These are phyloP conservation scores for Ophiostoma sp. DNA, from an alignment of 2,329 filamentous ascomycete genomes.

Conservation along the genomic window DNA sequence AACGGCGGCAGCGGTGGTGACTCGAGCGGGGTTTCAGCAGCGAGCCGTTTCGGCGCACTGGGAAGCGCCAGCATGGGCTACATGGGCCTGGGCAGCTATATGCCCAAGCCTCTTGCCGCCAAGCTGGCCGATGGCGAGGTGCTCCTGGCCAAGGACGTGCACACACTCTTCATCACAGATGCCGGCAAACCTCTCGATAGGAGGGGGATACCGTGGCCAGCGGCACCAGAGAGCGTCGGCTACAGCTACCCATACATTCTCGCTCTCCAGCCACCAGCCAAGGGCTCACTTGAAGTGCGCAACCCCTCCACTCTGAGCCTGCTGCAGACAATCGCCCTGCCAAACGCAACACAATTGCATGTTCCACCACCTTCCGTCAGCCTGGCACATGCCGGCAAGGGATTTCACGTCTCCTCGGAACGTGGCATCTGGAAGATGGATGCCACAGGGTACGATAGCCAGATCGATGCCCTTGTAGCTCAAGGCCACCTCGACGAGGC, in stretches of 20 bases:
- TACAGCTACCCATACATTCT: constrained; percentile 97
- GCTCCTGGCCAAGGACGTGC: constrained; percentile 95
- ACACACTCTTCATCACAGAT: constrained; percentile 86
- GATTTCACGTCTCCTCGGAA: constrained; percentile 90
- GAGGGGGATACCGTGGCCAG: constrained; percentile 87
- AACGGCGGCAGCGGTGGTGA: background rate
- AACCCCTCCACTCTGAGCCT: constrained; percentile 91
- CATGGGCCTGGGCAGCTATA: constrained; percentile 89
- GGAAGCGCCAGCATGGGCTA: constrained; percentile 87
- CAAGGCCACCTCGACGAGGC: constrained; percentile 82
- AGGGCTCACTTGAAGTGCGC: constrained; percentile 83
- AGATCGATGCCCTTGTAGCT: constrained; percentile 78
- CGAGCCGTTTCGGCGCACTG: constrained; percentile 77
- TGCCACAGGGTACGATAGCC: constrained; percentile 84
- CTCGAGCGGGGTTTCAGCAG: constrained; percentile 40
- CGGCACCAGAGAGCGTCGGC: constrained; percentile 84
- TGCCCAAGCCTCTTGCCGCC: constrained; percentile 84
- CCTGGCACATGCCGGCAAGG: constrained; percentile 93
- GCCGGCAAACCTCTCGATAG: constrained; percentile 75
- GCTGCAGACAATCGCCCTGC: constrained; percentile 79
- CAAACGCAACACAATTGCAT: constrained; percentile 80
- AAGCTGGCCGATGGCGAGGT: constrained; percentile 80
- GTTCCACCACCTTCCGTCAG: constrained; percentile 92
- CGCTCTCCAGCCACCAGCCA: constrained; percentile 71
- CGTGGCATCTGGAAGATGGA: constrained; percentile 95